These are phyloP conservation scores for Epicoccum sorghinum DNA, from an alignment of 2,329 filamentous ascomycete species.

Conservation along the genomic window DNA sequence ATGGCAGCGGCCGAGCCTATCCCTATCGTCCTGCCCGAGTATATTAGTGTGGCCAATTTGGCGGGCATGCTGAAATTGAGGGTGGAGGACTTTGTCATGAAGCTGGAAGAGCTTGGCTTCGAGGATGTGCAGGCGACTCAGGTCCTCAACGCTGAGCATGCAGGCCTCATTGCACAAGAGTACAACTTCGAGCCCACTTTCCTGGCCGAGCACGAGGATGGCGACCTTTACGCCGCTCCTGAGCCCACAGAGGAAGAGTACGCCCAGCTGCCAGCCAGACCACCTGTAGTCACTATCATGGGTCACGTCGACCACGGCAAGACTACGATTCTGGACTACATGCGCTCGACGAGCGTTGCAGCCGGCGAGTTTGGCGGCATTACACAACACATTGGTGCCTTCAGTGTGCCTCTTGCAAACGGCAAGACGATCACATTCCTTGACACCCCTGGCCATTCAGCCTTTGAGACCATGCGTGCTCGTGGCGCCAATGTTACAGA, in stretches of 20 bases:
- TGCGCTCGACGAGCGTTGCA: slow-evolving; percentile 90
- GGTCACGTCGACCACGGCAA: slow-evolving; percentile 98
- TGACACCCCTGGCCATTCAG: slow-evolving; percentile 94
- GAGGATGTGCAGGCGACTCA: slow-evolving; percentile 83
- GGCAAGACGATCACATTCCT: slow-evolving; percentile 95
- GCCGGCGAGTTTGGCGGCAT: slow-evolving; percentile 95
- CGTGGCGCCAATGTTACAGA: slow-evolving; percentile 95
- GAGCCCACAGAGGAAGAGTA: slow-evolving; percentile 63
- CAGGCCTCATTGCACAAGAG: slow-evolving; percentile 86
- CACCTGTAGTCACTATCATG: slow-evolving; percentile 98
- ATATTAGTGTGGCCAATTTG: slow-evolving; percentile 85
- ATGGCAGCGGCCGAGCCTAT: slow-evolving; percentile 36
- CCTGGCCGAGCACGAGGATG: slow-evolving; percentile 64
- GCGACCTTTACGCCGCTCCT: slow-evolving; percentile 72
- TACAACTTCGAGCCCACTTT: slow-evolving; percentile 89
- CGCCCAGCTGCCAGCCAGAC: slow-evolving; percentile 71
- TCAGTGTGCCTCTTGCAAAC: slow-evolving; percentile 81
- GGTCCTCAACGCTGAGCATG: slow-evolving; percentile 88
- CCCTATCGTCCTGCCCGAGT: slow-evolving; percentile 80
- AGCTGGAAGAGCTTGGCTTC: slow-evolving; percentile 88
- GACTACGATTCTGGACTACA: slow-evolving; percentile 91
- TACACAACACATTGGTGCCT: slow-evolving; percentile 97
- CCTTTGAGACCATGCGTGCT: slow-evolving; percentile 94
- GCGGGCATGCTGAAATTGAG: slow-evolving; percentile 76
- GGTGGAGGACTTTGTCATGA: slow-evolving; percentile 71